Base-by-base conservation (phyloP, 495 filamentous ascomycete species). In the Penicillium robsamsonii region DNA sequence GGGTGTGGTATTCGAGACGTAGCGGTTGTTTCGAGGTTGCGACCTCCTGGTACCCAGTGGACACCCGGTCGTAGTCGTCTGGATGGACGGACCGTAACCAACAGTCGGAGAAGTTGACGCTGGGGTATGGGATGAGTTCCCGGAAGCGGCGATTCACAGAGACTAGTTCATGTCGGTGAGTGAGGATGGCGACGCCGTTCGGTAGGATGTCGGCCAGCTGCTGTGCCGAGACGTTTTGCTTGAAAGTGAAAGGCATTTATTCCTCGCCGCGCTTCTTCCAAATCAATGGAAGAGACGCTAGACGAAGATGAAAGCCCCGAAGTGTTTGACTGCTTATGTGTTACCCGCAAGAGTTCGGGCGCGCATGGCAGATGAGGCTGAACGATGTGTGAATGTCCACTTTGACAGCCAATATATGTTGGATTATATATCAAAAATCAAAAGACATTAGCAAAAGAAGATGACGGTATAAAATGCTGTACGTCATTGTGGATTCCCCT, bases 191-290 rank as follows among this genome's bases (percentile, higher is more conserved):
- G 18, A 69, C 25, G n/a, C 64, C 64, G 30, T 45, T 57, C 5
- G 69, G 69, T 1, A 69, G 44, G 0, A 64, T 62, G 46, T 71
- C 62, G 29, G 66, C 69, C 37, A 71, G 62, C 53, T 67, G 54
- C 30, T 71, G 66, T 7, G 65, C 64, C 2, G 66, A 63, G 41
- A 57, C 46, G 33, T 53, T 57, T 15, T 18, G 30, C 27, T 46
- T 31, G 49, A 61, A 60, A 31, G 35, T 38, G 38, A 60, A 43
- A n/a, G 50, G 22, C 57, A 59, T 59, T 30, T 38, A 45, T 30
- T 43, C 30, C 25, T 22, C 31, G 13, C 27, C 13, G 40, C 22
- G 29, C 20, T 38, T 18, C 38, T 52, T 52, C 35, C 27, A 43
- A 13, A 29, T 42, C 40, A 42, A 31, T 5, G 38, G 10, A 20